Percentiles rank a stretch among this genome's conserved stretches.
phyloP scores from a whole-genome alignment of 164 flowering plant genomes.

The Euptelea pleiosperma region DNA sequence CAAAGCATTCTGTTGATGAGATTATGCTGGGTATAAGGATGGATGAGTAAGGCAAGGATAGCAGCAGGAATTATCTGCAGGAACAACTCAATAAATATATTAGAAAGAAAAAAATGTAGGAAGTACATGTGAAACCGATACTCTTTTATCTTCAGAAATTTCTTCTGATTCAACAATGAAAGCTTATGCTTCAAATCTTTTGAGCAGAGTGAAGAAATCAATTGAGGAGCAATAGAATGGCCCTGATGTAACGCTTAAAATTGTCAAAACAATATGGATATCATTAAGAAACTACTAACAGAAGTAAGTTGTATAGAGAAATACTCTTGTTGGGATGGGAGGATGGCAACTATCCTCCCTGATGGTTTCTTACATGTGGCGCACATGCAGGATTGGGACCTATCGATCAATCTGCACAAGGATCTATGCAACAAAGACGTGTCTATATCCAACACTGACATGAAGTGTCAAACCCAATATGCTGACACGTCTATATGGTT shows the following conservation, averaged over 20 bases:
- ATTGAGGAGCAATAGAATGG: background rate
- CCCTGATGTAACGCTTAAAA: background rate
- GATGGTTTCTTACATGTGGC: background rate
- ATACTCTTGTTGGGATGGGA: background rate
- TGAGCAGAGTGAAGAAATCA: background rate
- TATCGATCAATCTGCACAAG: too few species aligned
- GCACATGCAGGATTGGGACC: background rate
- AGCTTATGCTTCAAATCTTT: background rate
- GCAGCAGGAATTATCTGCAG: conserved; percentile 53
- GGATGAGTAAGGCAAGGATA: conserved; percentile 44
- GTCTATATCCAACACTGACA: too few species aligned
- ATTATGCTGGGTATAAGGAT: conserved; percentile 32
- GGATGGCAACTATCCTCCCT: background rate
- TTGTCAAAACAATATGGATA: too few species aligned
- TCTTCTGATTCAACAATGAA: background rate
- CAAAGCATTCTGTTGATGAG: conserved; percentile 37
- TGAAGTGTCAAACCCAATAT: too few species aligned
- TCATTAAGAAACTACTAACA: background rate
- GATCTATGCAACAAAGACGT: too few species aligned
- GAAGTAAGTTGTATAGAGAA: background rate
- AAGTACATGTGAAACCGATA: too few species aligned
- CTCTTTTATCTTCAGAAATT: too few species aligned
- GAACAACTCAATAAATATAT: background rate
- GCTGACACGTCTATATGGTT: too few species aligned
- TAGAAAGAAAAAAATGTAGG: background rate